phyloP scores from a whole-genome alignment of 768 basidiomycete species.

The Cytidiella melzeri region DNA sequence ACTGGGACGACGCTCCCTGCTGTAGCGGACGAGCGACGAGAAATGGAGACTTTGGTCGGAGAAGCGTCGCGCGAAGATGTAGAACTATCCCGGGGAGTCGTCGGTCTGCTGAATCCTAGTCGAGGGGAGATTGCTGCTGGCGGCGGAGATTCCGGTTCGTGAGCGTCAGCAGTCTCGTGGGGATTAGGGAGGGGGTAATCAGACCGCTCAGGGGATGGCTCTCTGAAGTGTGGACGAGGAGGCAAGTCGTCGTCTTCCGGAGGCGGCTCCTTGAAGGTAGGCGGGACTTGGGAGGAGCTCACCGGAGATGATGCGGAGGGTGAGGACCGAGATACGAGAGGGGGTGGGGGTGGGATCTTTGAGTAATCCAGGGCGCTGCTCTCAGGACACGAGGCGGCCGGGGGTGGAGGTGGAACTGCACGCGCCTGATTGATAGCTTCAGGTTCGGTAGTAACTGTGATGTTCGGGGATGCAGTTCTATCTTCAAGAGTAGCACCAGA shows the following conservation, averaged over 20 bases:
- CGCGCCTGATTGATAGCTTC: conserved; percentile 13
- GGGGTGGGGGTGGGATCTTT: conserved; percentile 26
- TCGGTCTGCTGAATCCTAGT: conserved; percentile 14
- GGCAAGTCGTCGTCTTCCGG: conserved; percentile 50
- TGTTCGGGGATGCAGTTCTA: not conserved
- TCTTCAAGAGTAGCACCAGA: not conserved
- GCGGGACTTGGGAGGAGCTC: conserved; percentile 31
- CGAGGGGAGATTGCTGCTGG: conserved; percentile 27
- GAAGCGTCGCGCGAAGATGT: conserved; percentile 22
- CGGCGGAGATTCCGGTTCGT: conserved; percentile 14
- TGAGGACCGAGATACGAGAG: conserved; percentile 14
- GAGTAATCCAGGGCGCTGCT: conserved; percentile 9
- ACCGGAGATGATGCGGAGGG: conserved; percentile 11
- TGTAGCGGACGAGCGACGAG: conserved; percentile 44
- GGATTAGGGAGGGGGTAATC: conserved; percentile 7
- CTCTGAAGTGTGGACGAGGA: conserved; percentile 34
- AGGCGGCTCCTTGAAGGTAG: conserved; percentile 57
- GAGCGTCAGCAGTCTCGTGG: not conserved
- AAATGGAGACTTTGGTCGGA: conserved; percentile 30
- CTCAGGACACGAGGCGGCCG: not conserved
- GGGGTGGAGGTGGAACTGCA: conserved; percentile 12
- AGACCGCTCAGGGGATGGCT: conserved; percentile 26
- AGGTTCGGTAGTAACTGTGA: conserved; percentile 15
- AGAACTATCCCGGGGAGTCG: conserved; percentile 25
- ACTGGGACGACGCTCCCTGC: conserved; percentile 17